Evolutionary conservation across 805 yeast species (phyloP).

Genomic region (Barnettozyma sucrosica): DNA sequence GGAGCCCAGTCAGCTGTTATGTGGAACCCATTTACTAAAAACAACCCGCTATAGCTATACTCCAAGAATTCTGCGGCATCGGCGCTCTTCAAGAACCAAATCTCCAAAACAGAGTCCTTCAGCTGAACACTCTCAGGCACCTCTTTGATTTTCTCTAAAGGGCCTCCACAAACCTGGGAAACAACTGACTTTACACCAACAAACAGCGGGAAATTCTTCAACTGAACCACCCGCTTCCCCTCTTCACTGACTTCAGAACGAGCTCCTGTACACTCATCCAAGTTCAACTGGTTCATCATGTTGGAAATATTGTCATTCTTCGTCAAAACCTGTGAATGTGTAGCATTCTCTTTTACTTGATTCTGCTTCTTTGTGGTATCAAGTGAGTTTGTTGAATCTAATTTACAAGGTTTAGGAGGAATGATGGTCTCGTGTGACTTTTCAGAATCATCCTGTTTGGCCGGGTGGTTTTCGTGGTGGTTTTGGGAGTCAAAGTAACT

Average conservation of each 20-base stretch:
- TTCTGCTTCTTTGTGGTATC: background rate
- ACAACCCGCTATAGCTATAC: conserved; percentile 46
- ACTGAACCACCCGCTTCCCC: conserved; percentile 29
- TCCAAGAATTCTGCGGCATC: conserved; percentile 50
- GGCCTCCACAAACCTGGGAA: conserved; percentile 62
- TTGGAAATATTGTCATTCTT: conserved; percentile 2
- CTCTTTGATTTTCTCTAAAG: conserved; percentile 45
- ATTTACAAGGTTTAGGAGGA: background rate
- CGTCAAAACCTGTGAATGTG: conserved; percentile 2
- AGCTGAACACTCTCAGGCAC: conserved; percentile 13
- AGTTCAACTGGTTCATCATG: background rate
- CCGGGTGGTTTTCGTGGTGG: background rate
- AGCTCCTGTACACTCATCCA: background rate
- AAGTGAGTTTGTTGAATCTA: background rate
- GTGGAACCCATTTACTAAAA: conserved; percentile 52
- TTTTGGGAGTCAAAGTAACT: background rate
- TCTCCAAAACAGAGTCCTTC: conserved; percentile 32
- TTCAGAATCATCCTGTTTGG: background rate
- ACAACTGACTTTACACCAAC: conserved; percentile 47
- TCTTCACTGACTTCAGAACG: background rate
- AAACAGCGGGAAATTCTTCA: conserved; percentile 34
- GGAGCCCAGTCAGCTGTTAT: conserved; percentile 43
- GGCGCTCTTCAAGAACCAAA: conserved; percentile 46
- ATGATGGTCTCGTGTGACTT: background rate
- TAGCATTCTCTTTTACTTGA: conserved; percentile 4